A percentile compares a stretch with the other conserved stretches of the same genome.
Conservation (phyloP, 331 rosid species). For the Telfairia occidentalis region DNA sequence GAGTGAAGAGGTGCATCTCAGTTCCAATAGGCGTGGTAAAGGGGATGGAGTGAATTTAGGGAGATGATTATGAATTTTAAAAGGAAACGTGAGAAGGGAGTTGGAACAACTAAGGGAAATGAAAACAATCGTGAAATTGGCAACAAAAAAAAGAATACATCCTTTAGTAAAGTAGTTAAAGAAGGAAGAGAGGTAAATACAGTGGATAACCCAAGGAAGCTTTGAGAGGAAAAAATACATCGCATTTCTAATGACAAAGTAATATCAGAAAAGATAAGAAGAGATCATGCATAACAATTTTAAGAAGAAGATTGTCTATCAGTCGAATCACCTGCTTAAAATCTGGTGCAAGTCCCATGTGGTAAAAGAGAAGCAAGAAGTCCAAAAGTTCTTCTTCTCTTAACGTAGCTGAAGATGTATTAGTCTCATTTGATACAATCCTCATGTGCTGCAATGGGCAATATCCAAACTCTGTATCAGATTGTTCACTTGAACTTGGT, state of each 20-base stretch:
- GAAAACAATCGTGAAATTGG: background rate
- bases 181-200: background rate
- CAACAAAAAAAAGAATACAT: background rate
- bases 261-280: background rate
- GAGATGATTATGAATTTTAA: background rate
- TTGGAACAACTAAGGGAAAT: background rate
- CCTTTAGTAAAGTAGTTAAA: background rate
- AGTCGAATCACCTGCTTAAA: constrained; percentile 67
- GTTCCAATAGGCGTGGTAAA: background rate
- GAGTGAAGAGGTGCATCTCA: background rate
- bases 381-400: constrained; percentile 89
- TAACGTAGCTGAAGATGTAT: constrained; percentile 51
- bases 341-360: constrained; percentile 78
- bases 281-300: background rate
- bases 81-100: background rate
- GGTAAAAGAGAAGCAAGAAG: constrained; percentile 66
- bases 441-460: constrained; percentile 42
- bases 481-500: constrained; percentile 79
- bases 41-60: background rate
- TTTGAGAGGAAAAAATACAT: background rate
- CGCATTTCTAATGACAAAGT: background rate
- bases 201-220: background rate
- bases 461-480: constrained; percentile 67
- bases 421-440: constrained; percentile 53
- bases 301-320: background rate